Base-by-base conservation (phyloP, 2,329 filamentous ascomycete species). In the Septoria linicola region DNA sequence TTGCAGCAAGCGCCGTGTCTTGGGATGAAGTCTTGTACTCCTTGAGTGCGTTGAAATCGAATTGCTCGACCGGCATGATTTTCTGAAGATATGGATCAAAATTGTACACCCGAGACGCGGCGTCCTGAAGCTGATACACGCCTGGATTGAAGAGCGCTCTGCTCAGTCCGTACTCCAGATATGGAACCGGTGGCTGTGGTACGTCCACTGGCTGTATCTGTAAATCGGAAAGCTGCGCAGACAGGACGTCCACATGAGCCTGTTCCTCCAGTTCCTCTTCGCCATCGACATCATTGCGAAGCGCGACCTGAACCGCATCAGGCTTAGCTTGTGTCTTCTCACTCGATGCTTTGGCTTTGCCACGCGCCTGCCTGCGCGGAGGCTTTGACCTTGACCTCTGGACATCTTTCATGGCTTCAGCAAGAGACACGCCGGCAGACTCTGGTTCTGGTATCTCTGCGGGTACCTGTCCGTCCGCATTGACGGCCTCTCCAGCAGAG, bases 71-170 rank as follows among this genome's bases (percentile, higher is more conserved):
- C 1, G 93, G 91, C 89, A 97, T 97, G 62, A 99, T 95, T 45
- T 83, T 84, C 54, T 90, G 83, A 16, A 99, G 79, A 65, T 96
- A 96, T 0, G 95, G 93, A 66, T 99, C 92, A 63, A 99, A 99
- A 68, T 99, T 99, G 78, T 84, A 99, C 5, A 97, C 89, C 14
- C 84, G 80, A 32, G 92, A 90, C 51, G 89, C 82, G 19, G 86
- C 84, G 68, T 99, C 93, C 70, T 95, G 91, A 44, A 99, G 80
- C 43, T 89, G 85, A 68, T 96, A 96, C 31, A 96, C 88, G 17
- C 93, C 91, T 1, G 86, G 86, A 64, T 96, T 99, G 78, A 99
- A 99, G 2, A 99, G 74, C n/a, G 95, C 92, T 50, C 90, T 80
- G 55, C 95, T 89, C 25, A 96, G 76, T 5, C 87, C 86, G 66